Percentiles rank a stretch among this genome's conserved stretches.
phyloP scores from a whole-genome alignment of 805 yeast species.

The Candida coleopterorum region DNA sequence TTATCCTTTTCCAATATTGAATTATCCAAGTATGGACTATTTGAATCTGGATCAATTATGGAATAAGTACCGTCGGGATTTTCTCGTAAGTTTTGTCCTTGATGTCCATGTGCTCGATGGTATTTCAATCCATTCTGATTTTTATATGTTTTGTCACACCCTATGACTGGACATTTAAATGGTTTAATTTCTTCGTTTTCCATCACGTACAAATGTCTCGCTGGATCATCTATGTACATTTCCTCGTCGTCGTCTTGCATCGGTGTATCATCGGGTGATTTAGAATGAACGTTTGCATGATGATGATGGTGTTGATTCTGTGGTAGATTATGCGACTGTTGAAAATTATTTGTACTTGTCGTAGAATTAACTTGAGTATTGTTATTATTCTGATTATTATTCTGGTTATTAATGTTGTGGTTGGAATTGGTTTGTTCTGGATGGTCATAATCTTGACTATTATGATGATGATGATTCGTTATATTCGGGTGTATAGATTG shows the following conservation, averaged over 20 bases:
- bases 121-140: conserved; percentile 96
- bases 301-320: conserved; percentile 13
- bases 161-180: conserved; percentile 95
- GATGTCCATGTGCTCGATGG: conserved; percentile 95
- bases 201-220: conserved; percentile 86
- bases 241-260: conserved; percentile 56
- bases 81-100: conserved; percentile 84
- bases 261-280: conserved; percentile 19
- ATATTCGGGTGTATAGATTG: conserved; percentile 10
- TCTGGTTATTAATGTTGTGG: conserved; percentile 13
- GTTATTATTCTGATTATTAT: too few species aligned
- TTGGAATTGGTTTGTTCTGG: conserved; percentile 7
- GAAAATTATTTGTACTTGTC: too few species aligned
- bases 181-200: conserved; percentile 93
- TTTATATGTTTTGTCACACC: conserved; percentile 95
- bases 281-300: conserved; percentile 14
- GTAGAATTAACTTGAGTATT: too few species aligned
- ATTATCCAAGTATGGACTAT: conserved; percentile 88
- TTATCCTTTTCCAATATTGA: conserved; percentile 95
- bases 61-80: conserved; percentile 92
- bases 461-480: conserved; percentile 5
- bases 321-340: conserved; percentile 9
- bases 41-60: conserved; percentile 86
- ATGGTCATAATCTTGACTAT: conserved; percentile 4
- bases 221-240: conserved; percentile 94